Base-by-base conservation (phyloP, 2,329 filamentous ascomycete species). In the Macrophomina tecta region DNA sequence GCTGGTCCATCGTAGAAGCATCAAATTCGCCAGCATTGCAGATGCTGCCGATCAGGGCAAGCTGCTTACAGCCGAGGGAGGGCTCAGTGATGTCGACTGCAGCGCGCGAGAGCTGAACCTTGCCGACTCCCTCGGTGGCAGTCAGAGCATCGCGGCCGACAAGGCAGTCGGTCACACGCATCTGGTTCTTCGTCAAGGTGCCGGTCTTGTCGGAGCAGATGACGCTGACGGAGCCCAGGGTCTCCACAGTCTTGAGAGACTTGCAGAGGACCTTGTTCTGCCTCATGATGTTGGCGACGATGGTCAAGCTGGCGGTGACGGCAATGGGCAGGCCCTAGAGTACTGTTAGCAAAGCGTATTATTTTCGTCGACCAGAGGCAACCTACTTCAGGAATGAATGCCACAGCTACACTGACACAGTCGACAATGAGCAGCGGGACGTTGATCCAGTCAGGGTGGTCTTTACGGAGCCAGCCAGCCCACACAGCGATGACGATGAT, bases 171-270 rank as follows among this genome's bases (percentile, higher is more conserved):
- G 90, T 91, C 0, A 92, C 90, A 1, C 86, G 83, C 90, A 93
- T 92, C 69, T 88, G 87, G 67, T 91, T 91, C 86, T 78, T 80
- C 0, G 89, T 91, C 66, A 91, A 79, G 0, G 89, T 91, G 3
- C 91, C 91, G 0, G 90, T 93, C 80, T 93, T 93, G 75, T 93
- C 91, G 0, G 89, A 91, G 75, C 90, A 92, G 48, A 93, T 89
- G 7, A 91, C 86, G 0, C 89, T 90, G 1, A 92, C 90, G 0
- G 88, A 84, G 0, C 91, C 91, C 0, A 93, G 83, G 0, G 90
- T 93, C 77, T 93, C 91, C 0, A 92, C 90, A 0, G 91, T 93
- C 78, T 91, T 91, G 55, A 94, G 82, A 0, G 89, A 91, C 79
- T 93, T 93, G 86, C 90, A 93, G 8, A 93, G 84, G 51, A 93